These are phyloP conservation scores for Breviolum minutum DNA, from an alignment of 73 alveolate species.

Conservation along the genomic window DNA sequence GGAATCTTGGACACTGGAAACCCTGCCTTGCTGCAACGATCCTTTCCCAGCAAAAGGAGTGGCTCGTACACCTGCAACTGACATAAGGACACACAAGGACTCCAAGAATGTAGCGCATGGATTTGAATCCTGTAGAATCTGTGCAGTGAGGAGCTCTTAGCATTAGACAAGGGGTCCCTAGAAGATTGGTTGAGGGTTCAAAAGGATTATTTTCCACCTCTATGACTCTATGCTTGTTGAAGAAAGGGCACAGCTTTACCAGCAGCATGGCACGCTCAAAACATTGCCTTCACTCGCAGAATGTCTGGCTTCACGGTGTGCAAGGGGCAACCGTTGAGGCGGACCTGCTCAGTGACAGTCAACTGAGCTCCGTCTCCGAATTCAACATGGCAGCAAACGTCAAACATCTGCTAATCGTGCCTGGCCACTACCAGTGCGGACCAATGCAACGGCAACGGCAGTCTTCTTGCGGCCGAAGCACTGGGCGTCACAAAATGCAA, in stretches of 20 bases:
- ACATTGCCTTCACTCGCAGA: conserved; percentile 96
- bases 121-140: too few relatives aligned
- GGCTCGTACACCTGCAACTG: conserved; percentile 98
- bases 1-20: neutral
- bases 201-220: too few relatives aligned
- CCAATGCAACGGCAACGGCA: conserved; percentile 98
- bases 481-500: conserved; percentile 78
- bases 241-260: too few relatives aligned
- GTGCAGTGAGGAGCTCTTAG: neutral
- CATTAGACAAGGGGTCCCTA: neutral
- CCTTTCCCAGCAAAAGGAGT: conserved; percentile 98
- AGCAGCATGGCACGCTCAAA: neutral
- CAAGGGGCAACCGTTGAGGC: conserved; percentile 99
- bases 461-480: conserved; percentile 98
- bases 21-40: conserved; percentile 86
- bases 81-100: too few relatives aligned
- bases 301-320: conserved; percentile 98
- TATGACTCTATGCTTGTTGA: too few relatives aligned
- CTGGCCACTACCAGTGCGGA: conserved; percentile 98
- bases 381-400: conserved; percentile 96
- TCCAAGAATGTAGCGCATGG: too few relatives aligned
- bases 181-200: too few relatives aligned
- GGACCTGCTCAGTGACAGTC: conserved; percentile 84
- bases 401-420: conserved; percentile 13
- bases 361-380: conserved; percentile 95